Evolutionary conservation across 352 stramenopile species (phyloP).

Genomic region (Globisporangium paddicum): DNA sequence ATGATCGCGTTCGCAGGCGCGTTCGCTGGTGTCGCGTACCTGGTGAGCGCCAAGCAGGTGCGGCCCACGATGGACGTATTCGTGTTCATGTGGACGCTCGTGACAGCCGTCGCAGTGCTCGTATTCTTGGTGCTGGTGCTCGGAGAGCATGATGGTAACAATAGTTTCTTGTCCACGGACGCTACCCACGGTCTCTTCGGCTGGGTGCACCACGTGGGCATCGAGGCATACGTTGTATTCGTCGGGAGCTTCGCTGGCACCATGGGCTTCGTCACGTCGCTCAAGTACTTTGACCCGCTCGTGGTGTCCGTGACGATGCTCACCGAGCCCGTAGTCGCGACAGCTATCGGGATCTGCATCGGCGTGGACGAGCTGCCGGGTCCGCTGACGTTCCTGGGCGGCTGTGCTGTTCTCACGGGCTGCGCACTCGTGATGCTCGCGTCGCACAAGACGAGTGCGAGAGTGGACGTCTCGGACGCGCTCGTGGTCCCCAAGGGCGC

Average conservation of each 20-base stretch:
- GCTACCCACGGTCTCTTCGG: slow-evolving; percentile 26
- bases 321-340: slow-evolving; percentile 45
- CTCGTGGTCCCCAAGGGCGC: slow-evolving; percentile 12
- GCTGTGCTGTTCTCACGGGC: slow-evolving; percentile 26
- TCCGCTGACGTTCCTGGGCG: slow-evolving; percentile 35
- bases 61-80: slow-evolving; percentile 30
- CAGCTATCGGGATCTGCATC: slow-evolving; percentile 33
- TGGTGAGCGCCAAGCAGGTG: slow-evolving; percentile 39
- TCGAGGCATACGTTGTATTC: slow-evolving; percentile 46
- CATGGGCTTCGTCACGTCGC: slow-evolving; percentile 49
- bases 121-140: slow-evolving; percentile 26
- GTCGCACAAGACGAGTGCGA: slow-evolving; percentile 25
- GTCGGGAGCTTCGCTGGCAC: slow-evolving; percentile 38
- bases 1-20: slow-evolving; percentile 51
- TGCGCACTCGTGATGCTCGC: slow-evolving; percentile 40
- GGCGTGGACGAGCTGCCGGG: slow-evolving; percentile 35
- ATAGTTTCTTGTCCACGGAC: slow-evolving; percentile 8
- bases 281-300: slow-evolving; percentile 60
- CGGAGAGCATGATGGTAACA: background rate
- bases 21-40: slow-evolving; percentile 41
- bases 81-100: slow-evolving; percentile 39
- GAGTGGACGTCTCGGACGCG: slow-evolving; percentile 35
- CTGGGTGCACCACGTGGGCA: slow-evolving; percentile 42
- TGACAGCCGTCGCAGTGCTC: slow-evolving; percentile 25
- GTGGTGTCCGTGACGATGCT: slow-evolving; percentile 57